Base-by-base conservation (phyloP, 2,329 filamentous ascomycete genomes). In the Rachicladosporium sp. region DNA sequence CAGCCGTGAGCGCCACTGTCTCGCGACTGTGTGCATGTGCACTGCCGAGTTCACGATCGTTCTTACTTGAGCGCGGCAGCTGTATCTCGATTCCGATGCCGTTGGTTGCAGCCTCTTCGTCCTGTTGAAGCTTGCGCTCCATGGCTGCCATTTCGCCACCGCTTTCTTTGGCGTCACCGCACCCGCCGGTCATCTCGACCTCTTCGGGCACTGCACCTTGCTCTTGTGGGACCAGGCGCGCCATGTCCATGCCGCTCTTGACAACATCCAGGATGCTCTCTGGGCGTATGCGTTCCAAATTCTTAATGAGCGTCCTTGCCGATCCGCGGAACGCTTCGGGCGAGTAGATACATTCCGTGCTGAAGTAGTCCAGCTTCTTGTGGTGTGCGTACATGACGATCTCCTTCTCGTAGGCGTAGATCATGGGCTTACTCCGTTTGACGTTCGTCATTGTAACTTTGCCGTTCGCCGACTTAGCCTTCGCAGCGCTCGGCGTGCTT, bases 371-470 rank as follows among this genome's bases (percentile, higher is more conserved):
- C 47, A 98, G 70, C 60, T 88, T 88, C 63, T 91, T 93, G 67
- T 98, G 87, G 57, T 96, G 85, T 4, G 91, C 91, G 58, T 98
- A 98, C 4, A 98, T 71, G 11, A 98, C 91, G 50, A 98, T 98
- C 59, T 98, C 91, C 65, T 98, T 98, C 59, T 98, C 91, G 57
- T 96, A 98, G 1, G 89, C 88, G 59, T 96, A 98, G 61, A 98
- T 96, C 34, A 98, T 71, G 10, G 91, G 91, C 64, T 98, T 98
- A 64, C 85, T 93, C 48, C 91, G 76, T 67, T 93, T 93, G 49
- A 95, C 89, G 44, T 93, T 86, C 44, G 85, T 91, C 15, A 58
- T 55, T 43, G 83, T 87, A n/a, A 56, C 51, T 35, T 50, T 46
- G 8, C 46, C 50, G 10, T 45, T 41, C 11, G 38, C 37, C 29